Conservation (phyloP, 768 basidiomycete genomes). For the Suillus hirtellus region DNA sequence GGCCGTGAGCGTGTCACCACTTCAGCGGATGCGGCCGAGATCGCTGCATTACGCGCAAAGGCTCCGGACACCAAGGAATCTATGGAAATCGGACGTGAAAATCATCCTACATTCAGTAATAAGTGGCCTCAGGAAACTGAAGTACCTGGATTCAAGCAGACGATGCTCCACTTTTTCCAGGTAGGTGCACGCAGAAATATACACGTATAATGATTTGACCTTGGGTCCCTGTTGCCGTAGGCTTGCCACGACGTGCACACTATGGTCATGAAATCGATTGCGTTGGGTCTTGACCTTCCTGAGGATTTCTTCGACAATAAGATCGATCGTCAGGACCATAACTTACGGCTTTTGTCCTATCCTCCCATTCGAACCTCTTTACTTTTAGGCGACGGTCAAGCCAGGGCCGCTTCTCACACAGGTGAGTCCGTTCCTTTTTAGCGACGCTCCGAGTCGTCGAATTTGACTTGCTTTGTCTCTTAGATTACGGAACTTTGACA, state of each 20-base stretch:
- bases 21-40: constrained; percentile 60
- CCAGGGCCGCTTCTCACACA: constrained; percentile 82
- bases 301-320: constrained; percentile 76
- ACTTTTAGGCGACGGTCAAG: constrained; percentile 64
- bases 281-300: constrained; percentile 71
- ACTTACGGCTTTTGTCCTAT: constrained; percentile 78
- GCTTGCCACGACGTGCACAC: constrained; percentile 77
- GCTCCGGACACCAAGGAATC: constrained; percentile 83
- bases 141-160: constrained; percentile 66
- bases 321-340: constrained; percentile 77
- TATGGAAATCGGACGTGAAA: constrained; percentile 89
- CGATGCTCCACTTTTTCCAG: constrained; percentile 77
- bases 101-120: constrained; percentile 77
- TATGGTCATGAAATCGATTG: constrained; percentile 82
- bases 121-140: constrained; percentile 71
- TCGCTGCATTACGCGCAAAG: constrained; percentile 67
- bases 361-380: constrained; percentile 67
- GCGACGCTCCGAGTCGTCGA: background rate
- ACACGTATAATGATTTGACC: background rate
- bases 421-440: constrained; percentile 37
- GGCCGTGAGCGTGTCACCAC: constrained; percentile 85
- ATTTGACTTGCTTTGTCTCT: background rate
- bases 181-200: constrained; percentile 30
- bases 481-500: constrained; percentile 82
- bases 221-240: constrained; percentile 33